These are phyloP conservation scores for Magnusiomyces suaveolens DNA, from an alignment of 1,139 yeast genomes.

Conservation along the genomic window DNA sequence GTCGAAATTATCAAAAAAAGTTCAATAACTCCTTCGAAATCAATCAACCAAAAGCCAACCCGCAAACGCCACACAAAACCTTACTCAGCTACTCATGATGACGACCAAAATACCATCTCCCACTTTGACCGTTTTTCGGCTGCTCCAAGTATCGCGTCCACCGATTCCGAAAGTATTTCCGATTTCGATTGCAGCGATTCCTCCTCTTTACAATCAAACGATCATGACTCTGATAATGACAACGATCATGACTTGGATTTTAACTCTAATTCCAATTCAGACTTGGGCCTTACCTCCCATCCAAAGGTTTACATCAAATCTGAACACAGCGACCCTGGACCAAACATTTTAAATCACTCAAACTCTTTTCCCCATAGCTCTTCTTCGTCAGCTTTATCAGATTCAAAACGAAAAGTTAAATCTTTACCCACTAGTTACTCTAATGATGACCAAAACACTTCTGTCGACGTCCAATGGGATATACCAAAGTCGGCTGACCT, in stretches of 20 bases:
- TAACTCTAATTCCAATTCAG: constrained; percentile 4
- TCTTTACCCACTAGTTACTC: no score
- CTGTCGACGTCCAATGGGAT: neutral
- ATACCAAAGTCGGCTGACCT: neutral
- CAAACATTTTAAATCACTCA: no score
- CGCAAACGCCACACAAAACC: neutral
- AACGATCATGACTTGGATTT: constrained; percentile 7
- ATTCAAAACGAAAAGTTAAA: no score
- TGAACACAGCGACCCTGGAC: neutral
- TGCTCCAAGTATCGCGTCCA: no score
- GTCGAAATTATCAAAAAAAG: neutral
- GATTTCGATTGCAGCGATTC: neutral
- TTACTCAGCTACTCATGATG: neutral
- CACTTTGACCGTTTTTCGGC: no score
- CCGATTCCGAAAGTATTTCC: neutral
- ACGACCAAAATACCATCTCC: no score
- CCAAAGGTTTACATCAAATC: constrained; percentile 3
- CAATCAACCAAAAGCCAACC: neutral
- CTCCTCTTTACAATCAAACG: neutral
- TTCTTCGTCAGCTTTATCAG: no score
- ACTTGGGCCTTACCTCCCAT: constrained; percentile 6
- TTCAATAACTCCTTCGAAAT: neutral
- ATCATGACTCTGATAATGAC: neutral
- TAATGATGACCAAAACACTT: no score
- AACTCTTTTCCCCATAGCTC: no score